A percentile compares a stretch with the other conserved stretches of the same genome.
Conservation (phyloP, 495 filamentous ascomycete genomes). For the Penicillium antarcticum region DNA sequence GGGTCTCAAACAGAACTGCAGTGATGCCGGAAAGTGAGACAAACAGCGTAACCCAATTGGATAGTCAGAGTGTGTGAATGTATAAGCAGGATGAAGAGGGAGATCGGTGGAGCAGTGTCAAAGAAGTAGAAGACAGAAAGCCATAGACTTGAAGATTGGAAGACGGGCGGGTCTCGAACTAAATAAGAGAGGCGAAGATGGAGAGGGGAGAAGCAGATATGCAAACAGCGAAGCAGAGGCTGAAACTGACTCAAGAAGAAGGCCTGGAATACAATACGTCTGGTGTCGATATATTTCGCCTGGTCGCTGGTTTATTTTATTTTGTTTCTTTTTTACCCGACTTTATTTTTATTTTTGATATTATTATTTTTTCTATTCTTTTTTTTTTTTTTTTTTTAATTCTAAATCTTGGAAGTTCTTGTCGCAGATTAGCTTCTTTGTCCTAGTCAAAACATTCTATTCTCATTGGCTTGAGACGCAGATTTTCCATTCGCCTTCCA, state of each 20-base stretch:
- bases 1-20: conserved; percentile 13
- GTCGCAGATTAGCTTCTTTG: conserved; percentile 3
- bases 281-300: conserved; percentile 11
- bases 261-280: conserved; percentile 12
- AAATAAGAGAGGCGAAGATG: conserved; percentile 3
- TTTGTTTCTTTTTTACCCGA: neutral
- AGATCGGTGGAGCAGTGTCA: conserved; percentile 1
- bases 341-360: conserved; percentile 10
- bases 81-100: neutral
- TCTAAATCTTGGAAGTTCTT: conserved; percentile 6
- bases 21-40: conserved; percentile 10
- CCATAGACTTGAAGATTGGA: neutral
- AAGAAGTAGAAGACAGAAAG: conserved; percentile 3
- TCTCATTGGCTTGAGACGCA: conserved; percentile 1
- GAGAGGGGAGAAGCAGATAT: neutral
- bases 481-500: neutral
- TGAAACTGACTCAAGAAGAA: conserved; percentile 24
- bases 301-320: conserved; percentile 3
- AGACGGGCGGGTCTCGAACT: conserved; percentile 1
- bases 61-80: neutral
- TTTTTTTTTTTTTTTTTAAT: conserved; percentile 10
- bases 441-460: neutral
- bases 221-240: conserved; percentile 22
- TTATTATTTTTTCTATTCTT: conserved; percentile 9
- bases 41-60: conserved; percentile 11